Conservation (phyloP, 352 stramenopile genomes). For the Phytophthora crassamura region DNA sequence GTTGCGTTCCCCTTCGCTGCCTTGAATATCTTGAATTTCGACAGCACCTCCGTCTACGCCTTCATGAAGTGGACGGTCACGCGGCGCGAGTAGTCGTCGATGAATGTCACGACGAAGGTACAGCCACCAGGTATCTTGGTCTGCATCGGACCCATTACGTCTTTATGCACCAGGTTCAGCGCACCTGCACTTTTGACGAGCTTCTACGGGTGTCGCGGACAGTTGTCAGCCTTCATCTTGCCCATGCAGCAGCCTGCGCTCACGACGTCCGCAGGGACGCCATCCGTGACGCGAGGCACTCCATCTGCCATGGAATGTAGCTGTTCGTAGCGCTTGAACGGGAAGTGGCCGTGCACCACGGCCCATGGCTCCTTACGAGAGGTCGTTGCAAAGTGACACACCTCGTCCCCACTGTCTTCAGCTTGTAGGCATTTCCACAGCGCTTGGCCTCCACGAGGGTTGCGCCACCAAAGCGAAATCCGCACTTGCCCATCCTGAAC, state of each 20-base stretch:
- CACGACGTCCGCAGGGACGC: not conserved
- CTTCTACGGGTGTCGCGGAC: too few relatives aligned
- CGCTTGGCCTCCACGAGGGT: too few relatives aligned
- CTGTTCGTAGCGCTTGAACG: constrained; percentile 18
- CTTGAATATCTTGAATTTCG: constrained; percentile 10
- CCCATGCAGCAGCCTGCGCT: constrained; percentile 16
- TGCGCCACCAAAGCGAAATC: too few relatives aligned
- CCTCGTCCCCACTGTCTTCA: not conserved
- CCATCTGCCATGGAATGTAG: constrained; percentile 16
- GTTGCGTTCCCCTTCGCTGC: constrained; percentile 2
- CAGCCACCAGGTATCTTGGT: constrained; percentile 10
- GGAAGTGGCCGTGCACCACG: constrained; percentile 12
- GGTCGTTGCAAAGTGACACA: constrained; percentile 5
- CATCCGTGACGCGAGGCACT: not conserved
- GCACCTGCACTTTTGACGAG: too few relatives aligned
- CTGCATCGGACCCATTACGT: constrained; percentile 32
- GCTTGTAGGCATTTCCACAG: too few relatives aligned
- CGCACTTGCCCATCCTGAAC: too few relatives aligned
- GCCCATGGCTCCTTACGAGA: constrained; percentile 7
- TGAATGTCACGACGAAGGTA: constrained; percentile 8
- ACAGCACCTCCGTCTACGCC: too few relatives aligned
- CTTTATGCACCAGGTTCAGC: not conserved
- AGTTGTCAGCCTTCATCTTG: constrained; percentile 1
- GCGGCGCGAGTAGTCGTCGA: constrained; percentile 32
- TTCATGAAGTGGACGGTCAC: constrained; percentile 24